phyloP scores from a whole-genome alignment of 331 rosid genomes.

The Rosa hybrid region DNA sequence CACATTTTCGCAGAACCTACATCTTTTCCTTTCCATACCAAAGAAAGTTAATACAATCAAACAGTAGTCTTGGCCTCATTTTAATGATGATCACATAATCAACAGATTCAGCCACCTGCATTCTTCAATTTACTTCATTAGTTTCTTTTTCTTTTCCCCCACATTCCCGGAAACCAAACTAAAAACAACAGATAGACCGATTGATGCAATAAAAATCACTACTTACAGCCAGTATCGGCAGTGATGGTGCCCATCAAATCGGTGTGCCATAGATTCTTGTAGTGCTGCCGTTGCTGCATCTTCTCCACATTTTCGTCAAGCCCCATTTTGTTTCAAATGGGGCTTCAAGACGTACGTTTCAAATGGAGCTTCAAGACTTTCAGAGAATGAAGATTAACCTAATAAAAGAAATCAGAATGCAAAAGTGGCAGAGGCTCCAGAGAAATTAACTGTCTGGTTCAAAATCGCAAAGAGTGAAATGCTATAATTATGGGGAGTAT shows the following conservation, averaged over 20 bases:
- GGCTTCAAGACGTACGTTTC: too few species aligned
- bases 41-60: not conserved
- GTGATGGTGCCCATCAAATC: slow-evolving; percentile 3
- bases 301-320: not conserved
- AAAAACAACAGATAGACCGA: too few species aligned
- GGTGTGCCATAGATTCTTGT: slow-evolving; percentile 6
- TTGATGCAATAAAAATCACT: not conserved
- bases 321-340: not conserved
- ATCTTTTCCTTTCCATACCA: not conserved
- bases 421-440: too few species aligned
- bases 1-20: not conserved
- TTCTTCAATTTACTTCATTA: not conserved
- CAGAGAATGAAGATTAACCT: not conserved
- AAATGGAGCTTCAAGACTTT: not conserved
- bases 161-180: too few species aligned
- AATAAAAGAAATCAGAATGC: not conserved
- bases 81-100: not conserved
- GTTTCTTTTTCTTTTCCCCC: too few species aligned
- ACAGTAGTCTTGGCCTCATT: not conserved
- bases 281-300: slow-evolving; percentile 10
- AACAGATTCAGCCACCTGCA: not conserved
- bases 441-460: not conserved
- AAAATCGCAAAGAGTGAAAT: not conserved
- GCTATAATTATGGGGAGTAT: too few species aligned
- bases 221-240: not conserved